Conservation (phyloP, 768 basidiomycete species). For the Fistulinella prunicolor region DNA sequence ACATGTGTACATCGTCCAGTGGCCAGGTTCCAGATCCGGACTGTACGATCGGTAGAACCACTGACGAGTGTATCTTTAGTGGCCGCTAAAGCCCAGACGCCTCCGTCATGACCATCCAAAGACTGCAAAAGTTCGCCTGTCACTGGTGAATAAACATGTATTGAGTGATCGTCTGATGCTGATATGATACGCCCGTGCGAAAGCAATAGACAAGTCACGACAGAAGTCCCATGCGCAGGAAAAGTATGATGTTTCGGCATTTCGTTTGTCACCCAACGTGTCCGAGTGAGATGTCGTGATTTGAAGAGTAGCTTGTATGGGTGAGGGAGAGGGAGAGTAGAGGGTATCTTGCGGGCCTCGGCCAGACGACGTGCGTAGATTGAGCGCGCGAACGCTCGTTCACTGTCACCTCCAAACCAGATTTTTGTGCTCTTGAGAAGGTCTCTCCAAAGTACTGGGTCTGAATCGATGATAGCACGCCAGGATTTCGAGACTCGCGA, state of each 20-base stretch:
- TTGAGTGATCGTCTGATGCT: constrained; percentile 95
- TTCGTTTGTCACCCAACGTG: constrained; percentile 73
- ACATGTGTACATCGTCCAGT: constrained; percentile 85
- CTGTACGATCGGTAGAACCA: constrained; percentile 91
- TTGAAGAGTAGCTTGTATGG: constrained; percentile 94
- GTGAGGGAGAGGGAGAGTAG: constrained; percentile 67
- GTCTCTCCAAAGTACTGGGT: constrained; percentile 87
- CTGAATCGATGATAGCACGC: constrained; percentile 89
- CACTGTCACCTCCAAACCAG: constrained; percentile 87
- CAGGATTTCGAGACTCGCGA: constrained; percentile 88
- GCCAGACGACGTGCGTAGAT: constrained; percentile 61
- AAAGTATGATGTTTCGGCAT: constrained; percentile 79
- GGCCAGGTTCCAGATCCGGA: constrained; percentile 85
- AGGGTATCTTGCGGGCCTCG: constrained; percentile 36
- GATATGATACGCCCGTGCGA: constrained; percentile 94
- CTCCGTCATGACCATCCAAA: constrained; percentile 89
- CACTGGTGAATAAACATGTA: constrained; percentile 89
- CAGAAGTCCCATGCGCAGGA: constrained; percentile 82
- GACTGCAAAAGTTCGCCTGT: constrained; percentile 73
- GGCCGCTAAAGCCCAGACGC: constrained; percentile 94
- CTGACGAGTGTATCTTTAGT: constrained; percentile 86
- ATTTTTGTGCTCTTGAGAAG: constrained; percentile 78
- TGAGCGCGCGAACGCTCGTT: constrained; percentile 73
- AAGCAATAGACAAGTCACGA: constrained; percentile 95
- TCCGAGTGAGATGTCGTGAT: constrained; percentile 76